These are phyloP conservation scores for Thalassia testudinum DNA, from an alignment of 116 monocot genomes.

Conservation along the genomic window DNA sequence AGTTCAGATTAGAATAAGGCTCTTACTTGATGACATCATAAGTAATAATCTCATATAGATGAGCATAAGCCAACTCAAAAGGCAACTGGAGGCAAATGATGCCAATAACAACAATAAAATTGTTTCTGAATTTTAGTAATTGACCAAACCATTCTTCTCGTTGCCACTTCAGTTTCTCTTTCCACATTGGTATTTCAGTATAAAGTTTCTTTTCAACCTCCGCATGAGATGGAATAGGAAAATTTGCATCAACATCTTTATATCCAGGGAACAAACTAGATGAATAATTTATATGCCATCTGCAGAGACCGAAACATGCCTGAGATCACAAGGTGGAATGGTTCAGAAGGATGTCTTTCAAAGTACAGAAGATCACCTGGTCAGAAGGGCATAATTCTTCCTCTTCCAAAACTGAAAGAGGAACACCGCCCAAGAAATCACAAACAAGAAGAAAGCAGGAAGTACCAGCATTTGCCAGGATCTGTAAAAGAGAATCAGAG, in stretches of 20 bases:
- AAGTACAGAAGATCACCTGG: constrained; percentile 30
- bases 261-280: constrained; percentile 18
- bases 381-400: constrained; percentile 68
- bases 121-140: constrained; percentile 60
- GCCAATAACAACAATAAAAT: constrained; percentile 52
- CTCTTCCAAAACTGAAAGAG: constrained; percentile 94
- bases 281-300: constrained; percentile 72
- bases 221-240: constrained; percentile 2
- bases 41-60: constrained; percentile 57
- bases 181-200: constrained; percentile 29
- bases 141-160: constrained; percentile 78
- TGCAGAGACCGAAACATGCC: constrained; percentile 9
- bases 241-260: constrained; percentile 24
- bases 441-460: constrained; percentile 66
- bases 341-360: too few relatives aligned
- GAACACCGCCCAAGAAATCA: constrained; percentile 82
- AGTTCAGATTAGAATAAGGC: too few relatives aligned
- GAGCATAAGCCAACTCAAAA: constrained; percentile 89
- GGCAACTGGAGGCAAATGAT: constrained; percentile 91
- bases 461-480: constrained; percentile 51
- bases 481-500: constrained; percentile 13
- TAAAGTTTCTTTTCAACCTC: constrained; percentile 25
- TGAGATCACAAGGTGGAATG: not conserved
- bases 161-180: constrained; percentile 45
- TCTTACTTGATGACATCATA: constrained; percentile 62